A percentile compares a stretch with the other conserved stretches of the same genome.
phyloP scores from a whole-genome alignment of 225 moss, liverwort and hornwort genomes.

The Thuidium tamariscinum region DNA sequence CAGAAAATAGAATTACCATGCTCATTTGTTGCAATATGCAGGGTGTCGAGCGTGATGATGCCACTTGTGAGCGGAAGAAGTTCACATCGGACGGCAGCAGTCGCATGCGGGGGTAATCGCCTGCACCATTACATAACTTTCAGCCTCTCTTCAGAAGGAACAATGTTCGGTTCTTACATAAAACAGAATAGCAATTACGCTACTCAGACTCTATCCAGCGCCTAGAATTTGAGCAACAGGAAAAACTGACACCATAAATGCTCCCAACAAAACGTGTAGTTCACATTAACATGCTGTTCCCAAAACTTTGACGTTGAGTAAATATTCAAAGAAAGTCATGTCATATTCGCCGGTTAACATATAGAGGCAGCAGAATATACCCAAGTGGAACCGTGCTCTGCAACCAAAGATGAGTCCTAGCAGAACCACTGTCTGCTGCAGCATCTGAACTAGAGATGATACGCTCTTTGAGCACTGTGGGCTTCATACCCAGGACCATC shows the following conservation, averaged over 20 bases:
- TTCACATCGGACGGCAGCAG: constrained; percentile 84
- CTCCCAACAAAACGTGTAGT: background rate
- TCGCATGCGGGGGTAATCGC: constrained; percentile 90
- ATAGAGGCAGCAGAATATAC: constrained; percentile 28
- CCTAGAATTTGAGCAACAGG: background rate
- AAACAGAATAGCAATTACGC: background rate
- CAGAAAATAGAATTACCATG: constrained; percentile 50
- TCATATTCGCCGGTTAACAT: background rate
- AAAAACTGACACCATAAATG: background rate
- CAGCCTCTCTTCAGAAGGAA: background rate
- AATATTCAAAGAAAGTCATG: background rate
- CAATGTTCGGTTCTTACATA: background rate
- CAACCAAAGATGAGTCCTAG: constrained; percentile 95
- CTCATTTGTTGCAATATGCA: constrained; percentile 86
- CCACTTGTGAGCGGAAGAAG: constrained; percentile 90
- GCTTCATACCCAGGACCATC: constrained; percentile 85
- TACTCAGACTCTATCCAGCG: background rate
- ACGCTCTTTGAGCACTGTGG: constrained; percentile 75
- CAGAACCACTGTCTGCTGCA: constrained; percentile 64
- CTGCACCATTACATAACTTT: constrained; percentile 27
- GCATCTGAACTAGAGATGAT: constrained; percentile 66
- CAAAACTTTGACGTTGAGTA: background rate
- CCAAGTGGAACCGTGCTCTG: constrained; percentile 97
- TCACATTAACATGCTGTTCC: background rate
- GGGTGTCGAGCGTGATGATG: constrained; percentile 90